Evolutionary conservation across 2,329 filamentous ascomycete genomes (phyloP), one percentile per base, ranked within the genome.

Genomic region (Fusarium beomiforme): DNA sequence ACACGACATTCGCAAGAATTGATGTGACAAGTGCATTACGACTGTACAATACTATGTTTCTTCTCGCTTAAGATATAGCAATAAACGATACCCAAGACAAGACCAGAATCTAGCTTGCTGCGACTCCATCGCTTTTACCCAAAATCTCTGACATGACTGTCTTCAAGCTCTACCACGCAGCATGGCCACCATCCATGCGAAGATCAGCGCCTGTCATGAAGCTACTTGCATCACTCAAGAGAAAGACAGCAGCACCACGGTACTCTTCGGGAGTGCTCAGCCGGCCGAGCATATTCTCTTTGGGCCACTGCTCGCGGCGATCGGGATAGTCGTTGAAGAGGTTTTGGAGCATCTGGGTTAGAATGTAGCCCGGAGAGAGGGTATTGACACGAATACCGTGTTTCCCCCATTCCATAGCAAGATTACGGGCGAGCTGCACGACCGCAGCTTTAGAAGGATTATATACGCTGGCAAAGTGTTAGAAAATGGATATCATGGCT

Each of bases 281-380:
- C 36, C 89, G 86, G 31, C 87, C 90, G 57, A 97, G 85, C 93
- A 97, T 96, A 81, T 97, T 97, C 81, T 95, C 91, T 75, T 87
- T 91, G 19, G 92, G 89, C 94, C 94, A 97, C 66, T 90, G 87
- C 29, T 80, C 80, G 67, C 83, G 83, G 57, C 88, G 85, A 76
- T 94, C 92, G 0, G 94, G 94, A 72, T 89, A 92, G 70, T 92
- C 86, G 71, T 90, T 86, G 76, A 97, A 96, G 34, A 97, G 87
- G 63, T 89, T 87, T 78, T 93, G 89, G 3, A 95, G 93, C 94
- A 97, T 97, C 24, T 91, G 89, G 3, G 92, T 94, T 24, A 92
- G 87, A 76, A 94, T 93, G 78, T 94, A 94, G 12, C 93, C 93
- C 0, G 93, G 92, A 23, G 91, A 93, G 69, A 96, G 88, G 17